Base-by-base conservation (phyloP, 73 alveolate species). In the Blepharisma stoltei region DNA sequence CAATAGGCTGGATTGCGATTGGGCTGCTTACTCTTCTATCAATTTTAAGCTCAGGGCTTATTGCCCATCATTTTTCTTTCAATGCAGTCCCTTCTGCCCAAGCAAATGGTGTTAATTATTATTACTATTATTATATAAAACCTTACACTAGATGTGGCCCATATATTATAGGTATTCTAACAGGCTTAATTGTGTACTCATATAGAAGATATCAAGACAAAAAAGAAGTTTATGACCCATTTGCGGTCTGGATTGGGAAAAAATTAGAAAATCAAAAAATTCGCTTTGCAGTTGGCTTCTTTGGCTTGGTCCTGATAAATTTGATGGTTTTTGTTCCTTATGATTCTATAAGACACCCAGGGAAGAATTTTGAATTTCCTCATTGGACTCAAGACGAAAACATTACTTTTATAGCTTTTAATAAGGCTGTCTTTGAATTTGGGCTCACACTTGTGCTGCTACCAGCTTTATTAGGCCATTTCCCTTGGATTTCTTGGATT, bases 61-160 rank as follows among this genome's bases (percentile, higher is more conserved):
- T 60, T 20, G 73, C 73, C 5, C 49, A 60, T 2, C 46, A 60
- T 60, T 60, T 20, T 25, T 8, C 14, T 1, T 25, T 60, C 2
- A 60, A 60, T 9, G 46, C 73, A 14, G 73, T 25, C 23, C 11
- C 23, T 20, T 25, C 23, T 25, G 14, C 73, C 5, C 14, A n/a
- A 60, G 73, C 48, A 18, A 60, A 60, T 25, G 66, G 66, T 14
- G 66, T 52, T 52, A 60, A 60, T 5, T 60, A 60, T 60, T 20
- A 14, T n/a, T 14, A 60, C 23, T 60, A 60, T 60, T 60, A 60
- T 55, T 73, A 81, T 54, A 71, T 54, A 41, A 52, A 52, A 52
- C 66, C 66, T 1, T 52, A 52, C 66, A 52, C 27, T 52, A 11
- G 66, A 14, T 52, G n/a, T 14, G 66, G 27, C 2, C 66, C 66